Percentiles rank a stretch among this genome's conserved stretches.
phyloP scores from a whole-genome alignment of 805 yeast species.

The Yamadazyma sp. region DNA sequence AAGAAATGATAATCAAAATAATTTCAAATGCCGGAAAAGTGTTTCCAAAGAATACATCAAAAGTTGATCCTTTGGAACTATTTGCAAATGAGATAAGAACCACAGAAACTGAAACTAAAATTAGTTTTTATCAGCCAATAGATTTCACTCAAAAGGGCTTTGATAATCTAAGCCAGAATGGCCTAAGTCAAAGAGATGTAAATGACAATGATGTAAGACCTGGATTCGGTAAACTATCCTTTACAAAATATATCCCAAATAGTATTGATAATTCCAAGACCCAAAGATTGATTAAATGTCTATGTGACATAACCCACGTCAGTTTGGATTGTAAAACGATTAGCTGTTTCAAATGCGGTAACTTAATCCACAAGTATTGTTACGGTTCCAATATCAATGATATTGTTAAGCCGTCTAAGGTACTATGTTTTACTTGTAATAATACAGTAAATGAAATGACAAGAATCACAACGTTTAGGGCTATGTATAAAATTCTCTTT shows the following conservation, averaged over 20 bases:
- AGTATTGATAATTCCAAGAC: not conserved
- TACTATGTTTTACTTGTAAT: slow-evolving; percentile 2
- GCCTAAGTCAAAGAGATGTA: no score
- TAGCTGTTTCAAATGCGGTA: not conserved
- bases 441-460: not conserved
- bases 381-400: not conserved
- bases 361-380: slow-evolving; percentile 1
- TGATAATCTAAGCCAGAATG: no score
- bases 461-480: slow-evolving; percentile 1
- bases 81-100: not conserved
- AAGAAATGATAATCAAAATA: slow-evolving; percentile 18
- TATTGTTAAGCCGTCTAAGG: not conserved
- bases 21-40: slow-evolving; percentile 11
- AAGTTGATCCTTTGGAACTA: slow-evolving; percentile 26
- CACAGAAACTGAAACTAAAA: no score
- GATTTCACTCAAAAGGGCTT: no score
- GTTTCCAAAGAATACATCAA: not conserved
- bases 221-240: no score
- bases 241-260: no score
- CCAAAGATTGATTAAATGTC: not conserved
- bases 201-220: no score
- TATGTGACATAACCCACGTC: not conserved
- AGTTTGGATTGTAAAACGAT: not conserved
- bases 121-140: no score
- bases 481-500: slow-evolving; percentile 2